These are phyloP conservation scores for Sugiyamaella xylanicola DNA, from an alignment of 1,139 yeast species.

Conservation along the genomic window DNA sequence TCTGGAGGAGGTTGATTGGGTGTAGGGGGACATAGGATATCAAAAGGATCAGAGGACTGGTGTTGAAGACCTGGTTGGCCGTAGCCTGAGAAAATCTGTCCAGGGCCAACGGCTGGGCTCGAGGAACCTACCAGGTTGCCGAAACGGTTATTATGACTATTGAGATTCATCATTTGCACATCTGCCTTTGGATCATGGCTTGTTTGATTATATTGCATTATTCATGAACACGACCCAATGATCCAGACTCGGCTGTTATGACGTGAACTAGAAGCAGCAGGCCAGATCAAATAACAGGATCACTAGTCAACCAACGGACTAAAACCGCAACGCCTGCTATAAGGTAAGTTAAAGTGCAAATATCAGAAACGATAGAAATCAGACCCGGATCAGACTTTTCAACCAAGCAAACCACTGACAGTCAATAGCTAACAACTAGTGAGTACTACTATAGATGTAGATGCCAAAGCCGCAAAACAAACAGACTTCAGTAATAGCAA, in stretches of 20 bases:
- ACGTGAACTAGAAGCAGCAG: no score
- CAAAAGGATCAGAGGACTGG: constrained; percentile 6
- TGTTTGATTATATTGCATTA: constrained; percentile 2
- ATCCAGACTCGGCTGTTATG: neutral
- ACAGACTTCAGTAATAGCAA: no score
- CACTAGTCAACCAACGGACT: no score
- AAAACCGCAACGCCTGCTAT: no score
- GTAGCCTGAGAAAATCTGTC: neutral
- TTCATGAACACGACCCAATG: neutral
- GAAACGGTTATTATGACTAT: neutral
- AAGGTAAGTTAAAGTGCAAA: no score
- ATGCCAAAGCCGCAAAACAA: no score
- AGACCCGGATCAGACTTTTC: no score
- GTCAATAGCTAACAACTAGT: no score
- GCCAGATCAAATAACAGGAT: no score
- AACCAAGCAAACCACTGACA: no score
- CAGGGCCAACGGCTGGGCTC: neutral
- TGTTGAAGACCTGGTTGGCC: neutral
- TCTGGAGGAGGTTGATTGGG: constrained; percentile 24
- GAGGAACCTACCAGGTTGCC: neutral
- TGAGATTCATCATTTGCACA: constrained; percentile 10
- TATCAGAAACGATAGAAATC: no score
- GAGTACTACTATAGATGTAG: no score
- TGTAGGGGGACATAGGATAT: constrained; percentile 24
- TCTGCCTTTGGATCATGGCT: constrained; percentile 1